These are phyloP conservation scores for Dictyostelium intermedium DNA, from an alignment of 78 protist genomes.

Conservation along the genomic window DNA sequence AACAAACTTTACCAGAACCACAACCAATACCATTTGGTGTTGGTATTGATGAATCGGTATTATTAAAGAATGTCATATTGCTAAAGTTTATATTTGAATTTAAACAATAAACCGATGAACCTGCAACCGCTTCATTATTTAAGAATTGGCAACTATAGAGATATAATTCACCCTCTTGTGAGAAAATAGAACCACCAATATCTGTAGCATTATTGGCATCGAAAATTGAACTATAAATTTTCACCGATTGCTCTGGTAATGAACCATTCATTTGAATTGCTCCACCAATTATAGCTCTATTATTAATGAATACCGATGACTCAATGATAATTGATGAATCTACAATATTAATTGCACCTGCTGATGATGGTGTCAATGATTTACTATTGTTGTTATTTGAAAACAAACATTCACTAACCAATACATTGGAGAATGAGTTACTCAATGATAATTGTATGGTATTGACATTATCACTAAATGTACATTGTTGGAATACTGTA, in stretches of 20 bases:
- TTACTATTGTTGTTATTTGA: not conserved
- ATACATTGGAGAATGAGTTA: not conserved
- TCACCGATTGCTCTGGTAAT: not conserved
- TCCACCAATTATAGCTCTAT: not conserved
- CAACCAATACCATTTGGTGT: slow-evolving; percentile 11
- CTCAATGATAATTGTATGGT: not conserved
- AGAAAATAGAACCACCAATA: not conserved
- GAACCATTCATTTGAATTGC: not conserved
- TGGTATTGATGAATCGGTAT: not conserved
- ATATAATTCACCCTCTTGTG: not conserved
- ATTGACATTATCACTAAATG: not conserved
- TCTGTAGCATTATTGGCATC: not conserved
- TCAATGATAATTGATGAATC: not conserved
- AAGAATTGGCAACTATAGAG: not conserved
- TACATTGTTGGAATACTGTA: not conserved
- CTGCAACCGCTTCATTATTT: not conserved
- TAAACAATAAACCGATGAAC: not conserved
- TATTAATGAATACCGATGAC: not conserved
- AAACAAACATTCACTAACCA: not conserved
- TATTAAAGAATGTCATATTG: not conserved
- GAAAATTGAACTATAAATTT: not conserved
- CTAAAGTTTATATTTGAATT: not conserved
- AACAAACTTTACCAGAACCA: not conserved
- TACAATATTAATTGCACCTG: not conserved
- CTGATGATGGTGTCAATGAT: not conserved